Percentiles rank a stretch among this genome's conserved stretches.
Conservation (phyloP, 1,139 yeast species). For the Magnusiomyces ingens region DNA sequence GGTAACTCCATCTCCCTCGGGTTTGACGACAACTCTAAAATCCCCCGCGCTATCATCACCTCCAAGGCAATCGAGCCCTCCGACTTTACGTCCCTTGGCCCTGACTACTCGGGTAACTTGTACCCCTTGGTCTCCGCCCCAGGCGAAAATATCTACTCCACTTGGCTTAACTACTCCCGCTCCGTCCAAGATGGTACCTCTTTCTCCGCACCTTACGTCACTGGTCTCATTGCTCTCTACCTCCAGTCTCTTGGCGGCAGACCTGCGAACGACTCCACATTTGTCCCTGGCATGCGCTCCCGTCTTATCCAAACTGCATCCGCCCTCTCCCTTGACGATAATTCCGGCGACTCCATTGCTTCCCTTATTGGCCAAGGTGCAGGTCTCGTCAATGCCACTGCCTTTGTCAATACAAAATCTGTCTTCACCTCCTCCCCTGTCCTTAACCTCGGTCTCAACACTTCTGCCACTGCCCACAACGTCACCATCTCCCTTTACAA, state of each 20-base stretch:
- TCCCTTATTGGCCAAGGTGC: constrained; percentile 23
- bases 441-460: constrained; percentile 15
- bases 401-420: constrained; percentile 35
- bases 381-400: constrained; percentile 33
- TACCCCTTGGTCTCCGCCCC: constrained; percentile 21
- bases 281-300: constrained; percentile 5
- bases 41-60: not conserved
- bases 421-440: constrained; percentile 15
- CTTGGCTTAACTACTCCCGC: constrained; percentile 12
- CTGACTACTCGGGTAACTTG: constrained; percentile 18
- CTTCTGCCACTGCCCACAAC: constrained; percentile 12
- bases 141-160: constrained; percentile 18
- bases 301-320: constrained; percentile 14
- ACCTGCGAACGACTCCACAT: not conserved
- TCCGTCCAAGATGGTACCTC: constrained; percentile 17
- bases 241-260: constrained; percentile 5
- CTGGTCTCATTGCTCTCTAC: constrained; percentile 20
- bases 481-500: constrained; percentile 16
- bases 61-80: not conserved
- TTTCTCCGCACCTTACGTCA: constrained; percentile 19
- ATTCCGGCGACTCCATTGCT: constrained; percentile 11
- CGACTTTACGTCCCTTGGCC: constrained; percentile 20
- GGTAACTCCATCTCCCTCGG: constrained; percentile 5
- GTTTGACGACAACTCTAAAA: not conserved
- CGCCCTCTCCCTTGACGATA: constrained; percentile 3